A percentile compares a stretch with the other conserved stretches of the same genome.
Conservation (phyloP, 306 rosid genomes). For the Cucurbita ficifolia region DNA sequence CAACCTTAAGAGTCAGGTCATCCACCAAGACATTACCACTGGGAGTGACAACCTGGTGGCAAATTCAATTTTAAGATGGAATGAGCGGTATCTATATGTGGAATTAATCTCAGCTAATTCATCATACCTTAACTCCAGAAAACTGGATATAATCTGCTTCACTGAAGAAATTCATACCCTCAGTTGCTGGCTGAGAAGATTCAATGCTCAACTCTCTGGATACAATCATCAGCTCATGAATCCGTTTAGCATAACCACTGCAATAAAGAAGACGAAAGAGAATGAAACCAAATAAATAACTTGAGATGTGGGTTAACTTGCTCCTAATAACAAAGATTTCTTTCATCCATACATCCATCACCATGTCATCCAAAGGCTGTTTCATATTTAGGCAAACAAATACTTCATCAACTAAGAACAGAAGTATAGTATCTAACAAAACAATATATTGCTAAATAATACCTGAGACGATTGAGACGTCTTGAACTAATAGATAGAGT, state of each 20-base stretch:
- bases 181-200: slow-evolving; percentile 38
- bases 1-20: slow-evolving; percentile 67
- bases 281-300: not conserved
- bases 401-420: not conserved
- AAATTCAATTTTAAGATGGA: slow-evolving; percentile 13
- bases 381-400: not conserved
- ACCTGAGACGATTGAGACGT: slow-evolving; percentile 92
- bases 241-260: slow-evolving; percentile 97
- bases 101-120: slow-evolving; percentile 1
- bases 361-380: not conserved
- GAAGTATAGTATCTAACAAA: not conserved
- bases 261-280: slow-evolving; percentile 4
- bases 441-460: slow-evolving; percentile 3
- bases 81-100: slow-evolving; percentile 2
- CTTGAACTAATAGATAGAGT: slow-evolving; percentile 92
- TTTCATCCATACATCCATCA: not conserved
- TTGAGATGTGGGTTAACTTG: not conserved
- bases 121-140: slow-evolving; percentile 70
- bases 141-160: slow-evolving; percentile 91
- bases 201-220: slow-evolving; percentile 66
- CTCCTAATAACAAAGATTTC: not conserved
- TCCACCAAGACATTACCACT: slow-evolving; percentile 91
- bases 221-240: slow-evolving; percentile 65
- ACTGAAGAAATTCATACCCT: slow-evolving; percentile 52
- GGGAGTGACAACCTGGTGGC: slow-evolving; percentile 84